Evolutionary conservation across 2,329 filamentous ascomycete species (phyloP).

Genomic region (Trichoderma sp.): DNA sequence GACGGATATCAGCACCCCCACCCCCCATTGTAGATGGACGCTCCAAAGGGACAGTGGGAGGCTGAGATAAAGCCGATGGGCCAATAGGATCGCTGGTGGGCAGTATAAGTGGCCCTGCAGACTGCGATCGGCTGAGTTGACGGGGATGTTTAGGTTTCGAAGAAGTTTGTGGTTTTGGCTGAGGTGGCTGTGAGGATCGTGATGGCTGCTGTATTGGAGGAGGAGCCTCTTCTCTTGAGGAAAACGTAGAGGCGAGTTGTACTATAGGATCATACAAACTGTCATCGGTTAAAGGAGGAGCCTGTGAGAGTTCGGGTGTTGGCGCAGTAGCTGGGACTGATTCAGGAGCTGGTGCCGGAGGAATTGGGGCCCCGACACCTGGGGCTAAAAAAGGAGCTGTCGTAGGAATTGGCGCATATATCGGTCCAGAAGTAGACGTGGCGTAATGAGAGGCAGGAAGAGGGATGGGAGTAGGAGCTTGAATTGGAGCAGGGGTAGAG

Average conservation of each 20-base stretch:
- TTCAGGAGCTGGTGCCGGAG: neutral
- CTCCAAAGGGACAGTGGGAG: slow-evolving; percentile 27
- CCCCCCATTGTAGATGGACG: slow-evolving; percentile 37
- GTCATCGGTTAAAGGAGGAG: slow-evolving; percentile 20
- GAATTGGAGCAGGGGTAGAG: neutral
- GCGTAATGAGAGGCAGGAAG: slow-evolving; percentile 15
- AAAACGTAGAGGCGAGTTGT: slow-evolving; percentile 24
- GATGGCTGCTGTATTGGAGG: neutral
- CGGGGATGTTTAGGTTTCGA: slow-evolving; percentile 31
- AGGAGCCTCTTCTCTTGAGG: slow-evolving; percentile 12
- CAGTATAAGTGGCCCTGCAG: slow-evolving; percentile 41
- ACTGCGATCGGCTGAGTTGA: slow-evolving; percentile 41
- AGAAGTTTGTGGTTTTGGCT: slow-evolving; percentile 13
- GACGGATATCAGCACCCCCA: slow-evolving; percentile 44
- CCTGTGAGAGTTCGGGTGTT: slow-evolving; percentile 24
- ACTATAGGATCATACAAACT: slow-evolving; percentile 20
- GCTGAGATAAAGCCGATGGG: slow-evolving; percentile 45
- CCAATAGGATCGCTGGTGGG: slow-evolving; percentile 55
- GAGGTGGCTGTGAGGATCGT: slow-evolving; percentile 7
- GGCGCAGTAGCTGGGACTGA: slow-evolving; percentile 22
- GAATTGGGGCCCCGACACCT: neutral
- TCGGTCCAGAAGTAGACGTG: neutral
- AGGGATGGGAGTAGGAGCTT: slow-evolving; percentile 14
- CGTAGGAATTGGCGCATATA: slow-evolving; percentile 6
- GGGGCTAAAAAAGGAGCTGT: neutral